A percentile compares a stretch with the other conserved stretches of the same genome.
Conservation (phyloP, 2,329 filamentous ascomycete species). For the Trichoderma sp. region DNA sequence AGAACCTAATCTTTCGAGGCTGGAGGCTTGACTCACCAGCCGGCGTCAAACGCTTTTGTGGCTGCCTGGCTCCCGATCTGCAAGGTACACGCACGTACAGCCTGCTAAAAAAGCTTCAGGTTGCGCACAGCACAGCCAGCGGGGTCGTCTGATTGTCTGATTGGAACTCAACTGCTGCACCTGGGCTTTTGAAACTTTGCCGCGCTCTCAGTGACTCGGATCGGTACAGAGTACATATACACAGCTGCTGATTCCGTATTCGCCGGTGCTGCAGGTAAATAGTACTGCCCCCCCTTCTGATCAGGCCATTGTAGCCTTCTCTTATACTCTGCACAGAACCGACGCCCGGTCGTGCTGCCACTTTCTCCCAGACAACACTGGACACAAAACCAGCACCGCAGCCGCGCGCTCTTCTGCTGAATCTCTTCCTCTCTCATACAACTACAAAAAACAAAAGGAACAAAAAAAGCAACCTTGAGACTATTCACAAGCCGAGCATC, state of each 20-base stretch:
- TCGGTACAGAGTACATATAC: background rate
- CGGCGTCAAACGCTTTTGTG: background rate
- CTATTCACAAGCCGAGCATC: constrained; percentile 12
- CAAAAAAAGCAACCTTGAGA: background rate
- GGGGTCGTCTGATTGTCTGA: background rate
- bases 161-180: background rate
- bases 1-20: background rate
- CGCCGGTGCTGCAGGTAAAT: background rate
- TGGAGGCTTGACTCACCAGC: background rate
- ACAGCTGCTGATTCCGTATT: background rate
- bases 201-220: background rate
- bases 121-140: background rate
- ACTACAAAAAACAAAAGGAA: background rate
- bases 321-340: background rate
- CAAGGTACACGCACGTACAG: constrained; percentile 1
- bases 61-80: constrained; percentile 8
- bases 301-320: background rate
- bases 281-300: background rate
- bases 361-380: background rate
- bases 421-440: background rate
- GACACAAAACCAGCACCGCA: background rate
- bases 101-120: background rate
- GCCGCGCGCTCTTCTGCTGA: background rate
- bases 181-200: background rate
- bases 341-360: background rate